Base-by-base conservation (phyloP, 805 yeast species). In the Kazachstania psychrophila region DNA sequence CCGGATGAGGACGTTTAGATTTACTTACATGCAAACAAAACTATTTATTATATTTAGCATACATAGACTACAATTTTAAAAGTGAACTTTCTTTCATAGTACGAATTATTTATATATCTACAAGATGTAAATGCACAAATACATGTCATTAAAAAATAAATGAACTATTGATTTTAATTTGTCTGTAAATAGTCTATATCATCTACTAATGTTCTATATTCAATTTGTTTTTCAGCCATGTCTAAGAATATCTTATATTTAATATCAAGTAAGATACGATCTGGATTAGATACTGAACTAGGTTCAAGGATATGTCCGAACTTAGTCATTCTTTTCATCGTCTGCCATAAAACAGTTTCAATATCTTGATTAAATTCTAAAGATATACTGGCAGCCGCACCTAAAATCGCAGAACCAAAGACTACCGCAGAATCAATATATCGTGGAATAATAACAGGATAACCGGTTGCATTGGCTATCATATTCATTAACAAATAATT, bases 341-440 rank as follows among this genome's bases (percentile, higher is more conserved):
- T 77, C 25, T 76, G 73, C 97, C 97, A 89, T 40, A 92, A 66
- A 38, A 68, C 70, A 17, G 65, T 71, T 5, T 64, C 69, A 8
- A 62, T 67, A 5, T 56, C 38, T 17, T 20, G 40, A 37, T 6
- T 34, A 16, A 16, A 38, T 30, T 71, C 70, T 11, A 72, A 70
- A 42, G 73, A 77, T 47, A 79, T 78, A 9, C 92, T 86, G 3
- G 97, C 97, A 12, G 79, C 86, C 2, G 97, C 96, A 26, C 97
- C 98, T 43, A 92, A 69, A 56, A 92, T 66, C 0, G 98, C 97
- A 4, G 96, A 73, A 17, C 98, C 98, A 55, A 89, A 83, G 2
- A 92, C 97, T 27, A 92, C 98, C 2, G 96, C 94, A 1, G 96
- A 92, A 56, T 89, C 97, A 51, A 89, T 87, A 61, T 92, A 88